Conservation (phyloP, 2,329 filamentous ascomycete species). For the Leptographium radiaticola region DNA sequence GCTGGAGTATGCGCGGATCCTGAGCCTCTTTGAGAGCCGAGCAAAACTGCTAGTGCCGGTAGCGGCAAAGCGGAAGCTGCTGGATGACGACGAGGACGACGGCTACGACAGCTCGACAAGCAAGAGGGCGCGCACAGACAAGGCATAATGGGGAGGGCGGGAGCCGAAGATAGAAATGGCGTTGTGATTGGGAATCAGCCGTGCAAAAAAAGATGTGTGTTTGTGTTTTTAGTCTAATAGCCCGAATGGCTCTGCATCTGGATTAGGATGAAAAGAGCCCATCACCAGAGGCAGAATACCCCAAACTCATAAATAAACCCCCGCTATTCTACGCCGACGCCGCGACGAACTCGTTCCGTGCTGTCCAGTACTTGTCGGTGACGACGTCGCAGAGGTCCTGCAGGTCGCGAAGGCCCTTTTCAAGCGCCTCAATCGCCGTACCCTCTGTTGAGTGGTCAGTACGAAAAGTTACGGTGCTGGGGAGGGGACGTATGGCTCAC, state of each 20-base stretch:
- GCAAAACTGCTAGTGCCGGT: slow-evolving; percentile 15
- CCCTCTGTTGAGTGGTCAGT: slow-evolving; percentile 39
- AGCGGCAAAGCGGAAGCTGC: slow-evolving; percentile 33
- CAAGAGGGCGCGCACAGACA: slow-evolving; percentile 2
- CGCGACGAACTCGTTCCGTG: slow-evolving; percentile 44
- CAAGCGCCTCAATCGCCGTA: slow-evolving; percentile 70
- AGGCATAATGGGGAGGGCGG: background rate
- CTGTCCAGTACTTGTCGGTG: slow-evolving; percentile 69
- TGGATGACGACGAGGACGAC: slow-evolving; percentile 14
- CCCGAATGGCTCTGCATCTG: no score
- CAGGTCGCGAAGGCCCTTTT: slow-evolving; percentile 80
- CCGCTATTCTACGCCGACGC: background rate
- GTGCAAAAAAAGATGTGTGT: no score
- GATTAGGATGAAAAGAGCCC: no score
- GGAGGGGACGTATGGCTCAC: slow-evolving; percentile 31
- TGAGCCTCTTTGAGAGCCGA: slow-evolving; percentile 33
- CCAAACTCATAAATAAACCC: no score
- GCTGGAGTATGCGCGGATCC: slow-evolving; percentile 57
- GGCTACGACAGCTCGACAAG: slow-evolving; percentile 29
- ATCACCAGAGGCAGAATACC: no score
- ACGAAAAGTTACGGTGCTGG: background rate
- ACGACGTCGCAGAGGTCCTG: slow-evolving; percentile 90
- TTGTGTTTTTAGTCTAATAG: no score
- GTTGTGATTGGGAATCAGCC: no score
- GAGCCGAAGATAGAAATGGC: no score